A percentile compares a stretch with the other conserved stretches of the same genome.
Conservation (phyloP, 179 eudicot genomes). For the Beta corolliflora region DNA sequence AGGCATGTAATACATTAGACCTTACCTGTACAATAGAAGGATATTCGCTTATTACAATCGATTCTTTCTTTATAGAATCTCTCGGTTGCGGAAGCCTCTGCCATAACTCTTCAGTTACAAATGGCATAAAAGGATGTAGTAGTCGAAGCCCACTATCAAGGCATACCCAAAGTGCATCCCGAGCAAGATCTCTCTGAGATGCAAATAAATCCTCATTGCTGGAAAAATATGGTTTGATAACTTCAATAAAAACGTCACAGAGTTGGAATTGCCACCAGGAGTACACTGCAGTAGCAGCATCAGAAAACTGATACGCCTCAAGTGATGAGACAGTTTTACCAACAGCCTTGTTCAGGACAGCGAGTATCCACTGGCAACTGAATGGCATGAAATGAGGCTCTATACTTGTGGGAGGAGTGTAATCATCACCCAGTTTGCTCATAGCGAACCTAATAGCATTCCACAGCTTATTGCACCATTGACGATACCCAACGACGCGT, state of each 20-base stretch:
- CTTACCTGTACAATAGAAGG: slow-evolving; percentile 69
- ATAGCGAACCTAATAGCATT: slow-evolving; percentile 91
- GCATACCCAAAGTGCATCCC: slow-evolving; percentile 80
- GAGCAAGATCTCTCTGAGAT: slow-evolving; percentile 64
- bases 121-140: slow-evolving; percentile 96
- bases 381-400: slow-evolving; percentile 62
- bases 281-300: slow-evolving; percentile 84
- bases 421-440: slow-evolving; percentile 86
- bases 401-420: slow-evolving; percentile 60
- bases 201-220: slow-evolving; percentile 43
- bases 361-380: slow-evolving; percentile 92
- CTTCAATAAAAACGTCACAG: slow-evolving; percentile 90
- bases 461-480: slow-evolving; percentile 99
- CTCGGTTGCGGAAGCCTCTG: slow-evolving; percentile 81
- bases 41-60: slow-evolving; percentile 75
- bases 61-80: slow-evolving; percentile 57
- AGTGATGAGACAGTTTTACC: slow-evolving; percentile 65
- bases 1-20: not conserved
- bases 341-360: slow-evolving; percentile 78
- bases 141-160: slow-evolving; percentile 80
- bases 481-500: slow-evolving; percentile 92
- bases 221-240: slow-evolving; percentile 74
- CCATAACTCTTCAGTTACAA: slow-evolving; percentile 93
- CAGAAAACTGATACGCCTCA: slow-evolving; percentile 75
- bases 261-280: slow-evolving; percentile 95